A percentile compares a stretch with the other conserved stretches of the same genome.
Evolutionary conservation across 2,329 filamentous ascomycete species (phyloP).

Genomic region (Fusarium praegraminearum): DNA sequence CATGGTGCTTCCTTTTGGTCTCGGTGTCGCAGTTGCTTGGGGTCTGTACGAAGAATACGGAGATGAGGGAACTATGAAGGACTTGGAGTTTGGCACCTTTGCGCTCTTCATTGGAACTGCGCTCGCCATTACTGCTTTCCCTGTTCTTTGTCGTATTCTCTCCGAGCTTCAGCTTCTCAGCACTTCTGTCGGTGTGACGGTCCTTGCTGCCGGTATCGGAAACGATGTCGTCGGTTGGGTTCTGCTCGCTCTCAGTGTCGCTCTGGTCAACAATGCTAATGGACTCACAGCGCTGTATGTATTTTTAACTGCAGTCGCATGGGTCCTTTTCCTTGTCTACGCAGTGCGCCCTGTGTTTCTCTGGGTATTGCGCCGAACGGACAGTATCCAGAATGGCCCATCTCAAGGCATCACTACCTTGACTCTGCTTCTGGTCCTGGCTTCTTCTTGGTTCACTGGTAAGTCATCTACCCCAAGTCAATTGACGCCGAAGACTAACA

Average conservation of each 20-base stretch:
- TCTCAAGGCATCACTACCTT: constrained; percentile 86
- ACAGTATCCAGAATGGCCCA: constrained; percentile 87
- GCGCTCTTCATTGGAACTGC: constrained; percentile 88
- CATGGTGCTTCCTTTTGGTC: constrained; percentile 84
- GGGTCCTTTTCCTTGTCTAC: constrained; percentile 79
- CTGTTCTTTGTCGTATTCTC: constrained; percentile 92
- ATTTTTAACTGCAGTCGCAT: constrained; percentile 79
- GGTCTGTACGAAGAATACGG: constrained; percentile 83
- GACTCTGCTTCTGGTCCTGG: constrained; percentile 82
- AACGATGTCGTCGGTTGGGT: constrained; percentile 87
- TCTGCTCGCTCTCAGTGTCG: constrained; percentile 90
- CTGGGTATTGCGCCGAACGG: constrained; percentile 78
- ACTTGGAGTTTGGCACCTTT: constrained; percentile 67
- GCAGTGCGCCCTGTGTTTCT: constrained; percentile 79
- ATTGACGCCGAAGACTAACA: not conserved
- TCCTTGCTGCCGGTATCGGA: constrained; percentile 88
- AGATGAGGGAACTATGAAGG: constrained; percentile 53
- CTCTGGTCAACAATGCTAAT: constrained; percentile 87
- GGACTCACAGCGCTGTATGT: constrained; percentile 89
- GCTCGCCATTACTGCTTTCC: constrained; percentile 91
- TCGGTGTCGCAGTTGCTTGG: constrained; percentile 84
- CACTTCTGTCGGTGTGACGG: constrained; percentile 87
- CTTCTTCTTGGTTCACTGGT: constrained; percentile 86
- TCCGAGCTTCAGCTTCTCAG: constrained; percentile 88
- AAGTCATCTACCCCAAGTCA: not conserved